Base-by-base conservation (phyloP, 345 rosid genomes). In the Citrus medica region DNA sequence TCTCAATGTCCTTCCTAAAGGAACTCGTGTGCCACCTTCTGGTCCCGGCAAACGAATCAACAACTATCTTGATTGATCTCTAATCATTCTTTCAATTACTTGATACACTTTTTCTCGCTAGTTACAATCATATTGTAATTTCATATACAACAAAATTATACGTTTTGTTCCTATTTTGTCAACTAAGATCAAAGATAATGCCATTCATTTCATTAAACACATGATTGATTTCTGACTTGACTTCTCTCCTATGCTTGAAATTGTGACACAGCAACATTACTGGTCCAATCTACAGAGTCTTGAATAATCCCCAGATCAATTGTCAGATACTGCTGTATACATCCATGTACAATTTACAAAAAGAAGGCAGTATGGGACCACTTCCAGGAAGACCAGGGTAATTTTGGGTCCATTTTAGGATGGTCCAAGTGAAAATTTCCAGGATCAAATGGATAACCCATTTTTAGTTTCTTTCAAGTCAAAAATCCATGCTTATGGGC, bases 21-120 rank as follows among this genome's bases (percentile, higher is more conserved):
- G 89, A 58, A 24, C 46, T 27, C 5, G 24, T 6, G 32, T 63
- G 40, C 85, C 84, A 9, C 80, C 86, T 4, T 82, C 84, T 27
- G 83, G 80, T 64, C 88, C 85, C 12, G 83, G 88, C 79, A 66
- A 76, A 63, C 38, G 83, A 60, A 67, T 38, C 74, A 82, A 85
- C 83, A 61, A 68, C 46, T 48, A 30, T 25, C 32, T 61, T 6
- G 56, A 71, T 53, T 84, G 74, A 79, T 46, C 61, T 64, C 9
- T 32, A 24, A 5, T 48, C 51, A 60, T n/a, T 69, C 21, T 32
- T 10, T 32, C 25, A 1, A 59, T 35, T 38, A 30, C 17, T 53
- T 53, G 58, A 53, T 17, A 16, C 7, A 53, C 22, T 17, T 16
- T 46, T 12, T 13, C 5, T 17, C 14, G 1, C 51, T 27, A 22